Evolutionary conservation across 495 filamentous ascomycete species (phyloP).

Genomic region (Penicillium psychrofluorescens): DNA sequence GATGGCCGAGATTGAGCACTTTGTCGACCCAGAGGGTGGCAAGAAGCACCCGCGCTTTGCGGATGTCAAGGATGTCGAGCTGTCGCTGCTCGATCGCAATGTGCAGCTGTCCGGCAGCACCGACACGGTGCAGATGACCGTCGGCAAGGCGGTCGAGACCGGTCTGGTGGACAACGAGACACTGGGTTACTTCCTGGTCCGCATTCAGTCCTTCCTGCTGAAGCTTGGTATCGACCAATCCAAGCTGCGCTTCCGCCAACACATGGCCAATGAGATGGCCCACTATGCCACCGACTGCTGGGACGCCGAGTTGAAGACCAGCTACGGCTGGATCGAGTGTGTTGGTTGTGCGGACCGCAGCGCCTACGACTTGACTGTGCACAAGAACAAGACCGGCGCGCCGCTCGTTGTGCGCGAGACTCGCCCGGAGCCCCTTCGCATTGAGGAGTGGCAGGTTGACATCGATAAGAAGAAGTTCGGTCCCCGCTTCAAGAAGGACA

Average conservation of each 20-base stretch:
- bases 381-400: slow-evolving; percentile 74
- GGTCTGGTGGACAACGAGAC: slow-evolving; percentile 76
- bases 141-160: slow-evolving; percentile 64
- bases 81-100: slow-evolving; percentile 62
- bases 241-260: slow-evolving; percentile 78
- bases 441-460: slow-evolving; percentile 69
- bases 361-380: slow-evolving; percentile 72
- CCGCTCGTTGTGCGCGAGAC: slow-evolving; percentile 64
- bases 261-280: slow-evolving; percentile 79
- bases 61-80: slow-evolving; percentile 53
- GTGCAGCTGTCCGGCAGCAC: slow-evolving; percentile 66
- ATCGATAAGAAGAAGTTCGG: slow-evolving; percentile 82
- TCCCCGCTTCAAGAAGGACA: slow-evolving; percentile 74
- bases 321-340: slow-evolving; percentile 81
- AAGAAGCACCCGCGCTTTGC: slow-evolving; percentile 62
- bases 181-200: slow-evolving; percentile 78
- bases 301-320: slow-evolving; percentile 75
- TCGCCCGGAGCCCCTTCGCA: slow-evolving; percentile 54
- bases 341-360: slow-evolving; percentile 79
- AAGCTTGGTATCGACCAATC: slow-evolving; percentile 61
- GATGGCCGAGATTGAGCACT: slow-evolving; percentile 72
- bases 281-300: slow-evolving; percentile 82
- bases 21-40: slow-evolving; percentile 62
- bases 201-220: slow-evolving; percentile 66
- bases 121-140: slow-evolving; percentile 47